Evolutionary conservation across 169 alveolate species (phyloP), one percentile per base, ranked within the genome.

Genomic region (Cyclospora cayetanensis): DNA sequence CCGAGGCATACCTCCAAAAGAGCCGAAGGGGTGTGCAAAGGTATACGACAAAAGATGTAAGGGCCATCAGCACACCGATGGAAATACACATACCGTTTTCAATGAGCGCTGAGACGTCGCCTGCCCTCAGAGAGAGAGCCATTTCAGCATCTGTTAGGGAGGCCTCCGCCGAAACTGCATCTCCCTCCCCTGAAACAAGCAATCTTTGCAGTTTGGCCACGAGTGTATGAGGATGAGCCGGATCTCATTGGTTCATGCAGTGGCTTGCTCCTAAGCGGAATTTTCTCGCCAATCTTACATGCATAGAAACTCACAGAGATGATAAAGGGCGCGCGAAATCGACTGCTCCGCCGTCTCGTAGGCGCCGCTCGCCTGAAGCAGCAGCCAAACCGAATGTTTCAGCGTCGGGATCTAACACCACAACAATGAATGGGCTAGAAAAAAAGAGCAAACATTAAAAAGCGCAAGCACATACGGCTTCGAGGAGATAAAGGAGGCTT

Each of bases 301-400:
- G n/a, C n/a, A n/a, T n/a, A n/a, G n/a, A n/a, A n/a, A 31, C 72
- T 60, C 31, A 60, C 72, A 60, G 72, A 60, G 72, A 12, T 60
- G 72, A 31, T 31, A 60, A n/a, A 60, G 72, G n/a, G 72, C 72
- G 18, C 72, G 72, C 0, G 72, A 60, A n/a, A 60, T 60, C 34
- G 72, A 60, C 31, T 60, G 72, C 72, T 60, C 72, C 35, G 72
- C 35, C 31, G 72, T 60, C 72, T 60, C 72, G 72, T 60, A 60
- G 0, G 72, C 72, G 5, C 34, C 27, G 18, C 34, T 5, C 0
- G 72, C 72, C 72, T 60, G 72, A n/a, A 60, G 72, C 72, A 60
- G 72, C 72, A 60, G 72, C 72, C 15, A 46, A 7, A 46, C 35
- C 72, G n/a, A 31, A 7, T 11, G 15, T 11, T 46, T 11, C 60